phyloP scores from a whole-genome alignment of 352 stramenopile species.

The Phytopythium chamaehyphon region DNA sequence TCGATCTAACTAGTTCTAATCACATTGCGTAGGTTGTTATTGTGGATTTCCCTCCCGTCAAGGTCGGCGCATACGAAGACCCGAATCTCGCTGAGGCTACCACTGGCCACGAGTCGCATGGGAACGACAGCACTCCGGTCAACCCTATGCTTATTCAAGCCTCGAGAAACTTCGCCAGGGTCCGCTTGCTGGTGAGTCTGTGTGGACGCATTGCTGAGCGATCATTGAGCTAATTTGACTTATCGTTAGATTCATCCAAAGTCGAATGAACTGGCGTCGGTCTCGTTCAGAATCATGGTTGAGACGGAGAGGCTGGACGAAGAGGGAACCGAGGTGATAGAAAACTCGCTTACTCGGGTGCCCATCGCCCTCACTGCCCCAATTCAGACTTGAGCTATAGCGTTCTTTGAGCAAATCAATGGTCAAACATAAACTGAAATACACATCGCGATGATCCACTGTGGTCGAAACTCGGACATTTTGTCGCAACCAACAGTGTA shows the following conservation, averaged over 20 bases:
- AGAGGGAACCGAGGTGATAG: conserved; percentile 46
- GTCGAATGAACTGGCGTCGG: background rate
- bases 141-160: conserved; percentile 58
- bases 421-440: background rate
- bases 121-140: conserved; percentile 8
- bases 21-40: conserved; percentile 28
- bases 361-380: conserved; percentile 44
- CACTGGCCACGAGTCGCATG: conserved; percentile 18
- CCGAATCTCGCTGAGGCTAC: conserved; percentile 75
- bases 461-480: too few relatives aligned
- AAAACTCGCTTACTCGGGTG: conserved; percentile 48
- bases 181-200: conserved; percentile 38
- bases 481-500: too few relatives aligned
- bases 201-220: background rate
- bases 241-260: conserved; percentile 14
- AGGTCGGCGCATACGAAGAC: conserved; percentile 78
- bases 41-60: conserved; percentile 54
- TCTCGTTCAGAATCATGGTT: conserved; percentile 47
- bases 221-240: background rate
- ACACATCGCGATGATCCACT: background rate
- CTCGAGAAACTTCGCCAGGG: conserved; percentile 46
- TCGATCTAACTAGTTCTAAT: too few relatives aligned
- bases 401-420: background rate
- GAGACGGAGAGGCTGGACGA: conserved; percentile 70
- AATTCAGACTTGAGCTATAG: conserved; percentile 12